phyloP scores from a whole-genome alignment of 306 rosid genomes.

The Spatholobus suberectus region DNA sequence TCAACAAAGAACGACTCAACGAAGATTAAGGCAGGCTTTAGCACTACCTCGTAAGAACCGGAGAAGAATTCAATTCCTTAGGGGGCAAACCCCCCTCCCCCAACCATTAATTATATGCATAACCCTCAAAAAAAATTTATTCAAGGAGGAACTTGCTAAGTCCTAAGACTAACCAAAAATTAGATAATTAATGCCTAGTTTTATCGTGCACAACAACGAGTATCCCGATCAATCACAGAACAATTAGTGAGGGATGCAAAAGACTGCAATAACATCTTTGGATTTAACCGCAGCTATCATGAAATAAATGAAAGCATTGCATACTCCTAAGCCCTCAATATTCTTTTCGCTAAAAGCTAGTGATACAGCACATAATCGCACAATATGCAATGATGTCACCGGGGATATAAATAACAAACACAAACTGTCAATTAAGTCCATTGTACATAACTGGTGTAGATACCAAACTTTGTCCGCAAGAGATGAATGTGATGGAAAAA shows the following conservation, averaged over 20 bases:
- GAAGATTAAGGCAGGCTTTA: not conserved
- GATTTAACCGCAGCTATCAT: not conserved
- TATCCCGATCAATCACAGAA: not conserved
- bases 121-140: not conserved
- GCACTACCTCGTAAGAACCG: not conserved
- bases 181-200: not conserved
- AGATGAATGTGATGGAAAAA: conserved; percentile 30
- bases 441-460: conserved; percentile 26
- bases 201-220: not conserved
- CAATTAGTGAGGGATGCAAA: conserved; percentile 4
- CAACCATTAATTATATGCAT: not conserved
- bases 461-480: conserved; percentile 30
- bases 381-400: conserved; percentile 31
- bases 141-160: not conserved
- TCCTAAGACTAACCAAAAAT: not conserved
- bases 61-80: too few relatives aligned
- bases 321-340: not conserved
- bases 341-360: not conserved
- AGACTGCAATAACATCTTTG: not conserved
- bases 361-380: not conserved
- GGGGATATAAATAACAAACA: conserved; percentile 8
- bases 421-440: conserved; percentile 28
- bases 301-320: conserved; percentile 14
- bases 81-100: too few relatives aligned
- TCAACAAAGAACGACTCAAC: not conserved